phyloP scores from a whole-genome alignment of 495 filamentous ascomycete genomes.

The Lophiostoma macrostomum region DNA sequence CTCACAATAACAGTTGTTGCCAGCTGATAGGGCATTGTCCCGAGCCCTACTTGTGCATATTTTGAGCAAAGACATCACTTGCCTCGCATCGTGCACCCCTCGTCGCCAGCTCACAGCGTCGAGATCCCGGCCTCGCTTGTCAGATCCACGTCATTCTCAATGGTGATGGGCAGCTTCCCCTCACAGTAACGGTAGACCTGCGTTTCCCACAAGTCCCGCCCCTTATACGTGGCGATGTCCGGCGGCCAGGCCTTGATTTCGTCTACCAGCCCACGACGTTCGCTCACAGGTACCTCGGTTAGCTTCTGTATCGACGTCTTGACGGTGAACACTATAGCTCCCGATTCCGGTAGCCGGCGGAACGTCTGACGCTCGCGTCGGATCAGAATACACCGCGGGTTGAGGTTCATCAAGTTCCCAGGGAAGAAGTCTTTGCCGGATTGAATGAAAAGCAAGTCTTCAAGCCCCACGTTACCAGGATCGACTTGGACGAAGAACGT shows the following conservation, averaged over 20 bases:
- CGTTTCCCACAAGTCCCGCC: conserved; percentile 49
- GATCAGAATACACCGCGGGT: conserved; percentile 41
- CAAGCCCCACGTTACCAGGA: not conserved
- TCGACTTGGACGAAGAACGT: conserved; percentile 25
- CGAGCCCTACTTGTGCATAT: too few relatives aligned
- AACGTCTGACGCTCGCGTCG: conserved; percentile 58
- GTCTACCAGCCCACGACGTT: conserved; percentile 46
- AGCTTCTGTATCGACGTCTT: conserved; percentile 51
- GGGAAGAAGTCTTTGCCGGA: conserved; percentile 26
- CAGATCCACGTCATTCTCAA: too few relatives aligned
- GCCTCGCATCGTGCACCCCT: too few relatives aligned
- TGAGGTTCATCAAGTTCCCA: conserved; percentile 5
- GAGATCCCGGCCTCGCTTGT: too few relatives aligned
- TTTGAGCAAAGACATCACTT: too few relatives aligned
- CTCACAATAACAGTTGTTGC: too few relatives aligned
- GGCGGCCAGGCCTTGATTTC: conserved; percentile 55
- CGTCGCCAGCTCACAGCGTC: too few relatives aligned
- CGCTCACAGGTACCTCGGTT: conserved; percentile 47
- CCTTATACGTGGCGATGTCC: conserved; percentile 53
- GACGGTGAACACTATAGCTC: conserved; percentile 53
- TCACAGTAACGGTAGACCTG: conserved; percentile 47
- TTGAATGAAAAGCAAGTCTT: conserved; percentile 23
- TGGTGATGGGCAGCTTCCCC: too few relatives aligned
- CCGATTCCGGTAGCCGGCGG: conserved; percentile 48
- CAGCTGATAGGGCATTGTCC: too few relatives aligned